Conservation (phyloP, 495 filamentous ascomycete genomes). For the Penicillium desertorum region DNA sequence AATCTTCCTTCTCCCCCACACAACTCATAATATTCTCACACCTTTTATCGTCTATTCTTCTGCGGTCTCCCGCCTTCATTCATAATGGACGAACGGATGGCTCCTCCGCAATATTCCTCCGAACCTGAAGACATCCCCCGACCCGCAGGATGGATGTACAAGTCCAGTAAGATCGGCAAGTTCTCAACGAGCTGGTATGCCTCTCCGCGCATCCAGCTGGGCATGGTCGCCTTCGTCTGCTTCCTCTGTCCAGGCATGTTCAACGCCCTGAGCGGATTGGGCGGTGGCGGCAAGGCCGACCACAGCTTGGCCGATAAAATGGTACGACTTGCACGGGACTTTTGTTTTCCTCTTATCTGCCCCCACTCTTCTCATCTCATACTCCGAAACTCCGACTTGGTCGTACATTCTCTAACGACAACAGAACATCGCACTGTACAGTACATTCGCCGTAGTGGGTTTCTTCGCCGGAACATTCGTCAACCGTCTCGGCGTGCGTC, state of each 20-base stretch:
- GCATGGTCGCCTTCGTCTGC: constrained; percentile 61
- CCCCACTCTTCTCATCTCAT: constrained; percentile 1
- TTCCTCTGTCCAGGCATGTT: constrained; percentile 85
- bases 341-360: background rate
- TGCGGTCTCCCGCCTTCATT: background rate
- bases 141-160: constrained; percentile 51
- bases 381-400: background rate
- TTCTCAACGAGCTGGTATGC: constrained; percentile 64
- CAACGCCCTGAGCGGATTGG: constrained; percentile 62
- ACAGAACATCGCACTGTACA: constrained; percentile 61
- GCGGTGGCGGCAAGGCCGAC: constrained; percentile 52
- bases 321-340: constrained; percentile 26
- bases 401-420: background rate
- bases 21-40: background rate
- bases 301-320: constrained; percentile 40
- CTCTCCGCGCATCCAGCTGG: constrained; percentile 59
- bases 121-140: constrained; percentile 14
- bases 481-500: constrained; percentile 46
- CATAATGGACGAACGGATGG: constrained; percentile 22
- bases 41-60: background rate
- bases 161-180: constrained; percentile 46
- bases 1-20: background rate
- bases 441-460: constrained; percentile 53
- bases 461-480: constrained; percentile 55
- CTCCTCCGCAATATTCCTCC: constrained; percentile 10